These are phyloP conservation scores for Ajuga chamaepitys DNA, from an alignment of 257 asterid species.

Conservation along the genomic window DNA sequence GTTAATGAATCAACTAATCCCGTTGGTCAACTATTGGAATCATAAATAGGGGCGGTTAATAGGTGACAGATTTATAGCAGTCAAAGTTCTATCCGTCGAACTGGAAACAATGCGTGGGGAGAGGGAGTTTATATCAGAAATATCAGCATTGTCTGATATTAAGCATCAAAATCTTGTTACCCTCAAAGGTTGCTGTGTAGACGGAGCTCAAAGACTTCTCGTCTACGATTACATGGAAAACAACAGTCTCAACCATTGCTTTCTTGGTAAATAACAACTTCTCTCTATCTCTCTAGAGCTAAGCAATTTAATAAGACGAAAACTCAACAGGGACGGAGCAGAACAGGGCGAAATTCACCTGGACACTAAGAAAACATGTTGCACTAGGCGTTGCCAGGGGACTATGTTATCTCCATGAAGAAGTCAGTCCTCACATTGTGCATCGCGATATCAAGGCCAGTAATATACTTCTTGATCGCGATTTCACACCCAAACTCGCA, in stretches of 20 bases:
- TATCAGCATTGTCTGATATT: conserved; percentile 56
- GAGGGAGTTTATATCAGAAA: conserved; percentile 65
- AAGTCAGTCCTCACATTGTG: conserved; percentile 54
- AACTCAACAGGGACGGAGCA: conserved; percentile 37
- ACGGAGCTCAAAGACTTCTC: conserved; percentile 53
- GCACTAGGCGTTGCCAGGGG: conserved; percentile 59
- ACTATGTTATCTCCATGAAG: conserved; percentile 65
- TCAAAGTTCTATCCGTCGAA: conserved; percentile 54
- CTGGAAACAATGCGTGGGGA: conserved; percentile 66
- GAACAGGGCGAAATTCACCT: conserved; percentile 43
- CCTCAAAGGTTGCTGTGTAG: conserved; percentile 61
- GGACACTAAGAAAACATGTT: conserved; percentile 45
- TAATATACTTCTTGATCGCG: conserved; percentile 57
- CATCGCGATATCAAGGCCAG: conserved; percentile 75
- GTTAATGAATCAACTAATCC: neutral
- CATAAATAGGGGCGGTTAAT: conserved; percentile 54
- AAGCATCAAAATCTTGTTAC: conserved; percentile 58
- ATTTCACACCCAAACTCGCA: conserved; percentile 58
- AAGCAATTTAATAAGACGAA: neutral
- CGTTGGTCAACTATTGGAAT: conserved; percentile 12
- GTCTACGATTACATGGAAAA: conserved; percentile 71
- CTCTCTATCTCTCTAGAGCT: too few relatives aligned
- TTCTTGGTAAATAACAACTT: conserved; percentile 37
- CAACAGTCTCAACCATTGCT: conserved; percentile 48
- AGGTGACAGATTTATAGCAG: conserved; percentile 48